Evolutionary conservation across 306 rosid genomes (phyloP).

Genomic region (Cotoneaster glaucophyllus): DNA sequence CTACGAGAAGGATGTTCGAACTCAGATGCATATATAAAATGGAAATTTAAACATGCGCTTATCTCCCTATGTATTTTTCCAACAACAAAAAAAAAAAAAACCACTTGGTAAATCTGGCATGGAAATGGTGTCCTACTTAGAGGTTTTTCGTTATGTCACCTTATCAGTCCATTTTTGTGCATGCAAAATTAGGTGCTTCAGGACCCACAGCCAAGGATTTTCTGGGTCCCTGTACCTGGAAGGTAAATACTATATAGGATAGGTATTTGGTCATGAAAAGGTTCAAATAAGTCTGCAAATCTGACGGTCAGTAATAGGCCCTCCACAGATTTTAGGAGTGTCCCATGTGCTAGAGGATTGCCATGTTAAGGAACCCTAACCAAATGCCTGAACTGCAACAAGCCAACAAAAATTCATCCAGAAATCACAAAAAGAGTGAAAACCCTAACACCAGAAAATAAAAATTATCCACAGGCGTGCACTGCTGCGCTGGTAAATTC

Average conservation of each 20-base stretch:
- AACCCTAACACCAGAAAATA: background rate
- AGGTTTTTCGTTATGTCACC: background rate
- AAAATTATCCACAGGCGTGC: conserved; percentile 5
- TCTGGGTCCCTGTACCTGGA: conserved; percentile 16
- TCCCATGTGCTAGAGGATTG: background rate
- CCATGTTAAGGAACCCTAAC: background rate
- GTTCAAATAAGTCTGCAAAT: conserved; percentile 5
- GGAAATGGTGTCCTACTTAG: too few relatives aligned
- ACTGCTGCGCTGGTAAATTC: conserved; percentile 3
- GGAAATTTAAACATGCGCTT: too few relatives aligned
- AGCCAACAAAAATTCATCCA: background rate
- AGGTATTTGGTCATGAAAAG: background rate
- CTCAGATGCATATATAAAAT: background rate
- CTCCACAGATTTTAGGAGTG: background rate
- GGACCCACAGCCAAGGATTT: background rate
- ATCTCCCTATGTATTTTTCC: background rate
- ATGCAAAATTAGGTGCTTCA: background rate
- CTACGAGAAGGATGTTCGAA: background rate
- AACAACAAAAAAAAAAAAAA: too few relatives aligned
- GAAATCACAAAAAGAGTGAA: background rate
- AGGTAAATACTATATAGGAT: background rate
- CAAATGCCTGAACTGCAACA: background rate
- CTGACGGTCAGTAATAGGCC: conserved; percentile 22
- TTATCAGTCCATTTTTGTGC: background rate
- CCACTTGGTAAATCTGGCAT: too few relatives aligned